These are phyloP conservation scores for Puccinia coronata DNA, from an alignment of 1,284 basidiomycete species.

Conservation along the genomic window DNA sequence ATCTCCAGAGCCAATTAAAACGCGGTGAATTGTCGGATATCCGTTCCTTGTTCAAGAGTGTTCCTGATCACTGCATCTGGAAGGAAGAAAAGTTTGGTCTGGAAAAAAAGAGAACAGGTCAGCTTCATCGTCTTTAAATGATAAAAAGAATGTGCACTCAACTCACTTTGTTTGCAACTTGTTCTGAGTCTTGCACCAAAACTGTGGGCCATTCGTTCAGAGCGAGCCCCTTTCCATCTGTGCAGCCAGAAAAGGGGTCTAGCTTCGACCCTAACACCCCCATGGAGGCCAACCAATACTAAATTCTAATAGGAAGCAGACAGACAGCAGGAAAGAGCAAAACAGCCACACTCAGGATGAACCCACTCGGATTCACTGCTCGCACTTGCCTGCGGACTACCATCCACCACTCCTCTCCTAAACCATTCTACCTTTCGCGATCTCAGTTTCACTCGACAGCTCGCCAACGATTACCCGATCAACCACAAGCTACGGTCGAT, in stretches of 20 bases:
- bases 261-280: not conserved
- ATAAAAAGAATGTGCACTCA: too few relatives aligned
- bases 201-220: too few relatives aligned
- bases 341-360: not conserved
- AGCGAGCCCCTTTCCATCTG: not conserved
- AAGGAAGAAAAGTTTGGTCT: not conserved
- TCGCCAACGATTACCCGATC: not conserved
- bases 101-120: not conserved
- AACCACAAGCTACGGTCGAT: not conserved
- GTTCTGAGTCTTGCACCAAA: too few relatives aligned
- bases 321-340: not conserved
- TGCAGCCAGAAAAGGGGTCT: not conserved
- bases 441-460: not conserved
- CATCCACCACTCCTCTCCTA: not conserved
- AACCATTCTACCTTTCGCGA: not conserved
- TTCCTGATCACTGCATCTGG: not conserved
- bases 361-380: constrained; percentile 4
- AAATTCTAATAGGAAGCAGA: too few relatives aligned
- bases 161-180: not conserved
- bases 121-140: too few relatives aligned
- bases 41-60: not conserved
- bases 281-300: too few relatives aligned
- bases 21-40: not conserved
- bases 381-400: not conserved
- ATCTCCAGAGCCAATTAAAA: too few relatives aligned